These are phyloP conservation scores for Dictyostelium purpureum DNA, from an alignment of 78 protist genomes.

Conservation along the genomic window DNA sequence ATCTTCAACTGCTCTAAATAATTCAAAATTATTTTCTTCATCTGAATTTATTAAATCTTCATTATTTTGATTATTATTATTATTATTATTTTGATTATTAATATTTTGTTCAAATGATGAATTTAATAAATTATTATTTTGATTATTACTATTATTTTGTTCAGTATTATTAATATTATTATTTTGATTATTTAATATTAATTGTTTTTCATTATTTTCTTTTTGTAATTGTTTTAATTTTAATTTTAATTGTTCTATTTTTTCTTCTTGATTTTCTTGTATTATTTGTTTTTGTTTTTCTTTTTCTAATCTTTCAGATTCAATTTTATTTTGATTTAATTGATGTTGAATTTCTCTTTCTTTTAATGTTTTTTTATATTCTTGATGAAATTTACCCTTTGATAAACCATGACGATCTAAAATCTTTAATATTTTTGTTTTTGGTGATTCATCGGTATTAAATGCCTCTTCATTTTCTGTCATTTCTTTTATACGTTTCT, in stretches of 20 bases:
- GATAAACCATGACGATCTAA: slow-evolving; percentile 38
- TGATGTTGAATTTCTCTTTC: background rate
- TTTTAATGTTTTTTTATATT: background rate
- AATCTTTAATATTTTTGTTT: background rate
- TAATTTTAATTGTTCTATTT: background rate
- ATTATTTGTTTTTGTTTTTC: background rate
- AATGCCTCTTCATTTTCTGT: background rate
- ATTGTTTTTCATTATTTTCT: background rate
- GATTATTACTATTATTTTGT: background rate
- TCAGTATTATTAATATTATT: background rate
- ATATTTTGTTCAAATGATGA: background rate
- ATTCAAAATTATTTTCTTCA: slow-evolving; percentile 1
- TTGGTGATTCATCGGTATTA: background rate
- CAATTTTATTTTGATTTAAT: background rate
- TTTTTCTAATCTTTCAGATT: background rate
- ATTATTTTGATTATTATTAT: background rate
- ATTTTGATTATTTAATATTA: background rate
- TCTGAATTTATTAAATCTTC: slow-evolving; percentile 5
- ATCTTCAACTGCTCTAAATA: slow-evolving; percentile 14
- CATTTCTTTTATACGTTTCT: slow-evolving; percentile 4
- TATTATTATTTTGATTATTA: background rate
- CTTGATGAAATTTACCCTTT: slow-evolving; percentile 44
- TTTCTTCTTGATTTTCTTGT: background rate
- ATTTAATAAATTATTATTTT: background rate
- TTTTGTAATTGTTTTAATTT: background rate